phyloP scores from a whole-genome alignment of 805 yeast species.

The Saccharomyces paradoxus region DNA sequence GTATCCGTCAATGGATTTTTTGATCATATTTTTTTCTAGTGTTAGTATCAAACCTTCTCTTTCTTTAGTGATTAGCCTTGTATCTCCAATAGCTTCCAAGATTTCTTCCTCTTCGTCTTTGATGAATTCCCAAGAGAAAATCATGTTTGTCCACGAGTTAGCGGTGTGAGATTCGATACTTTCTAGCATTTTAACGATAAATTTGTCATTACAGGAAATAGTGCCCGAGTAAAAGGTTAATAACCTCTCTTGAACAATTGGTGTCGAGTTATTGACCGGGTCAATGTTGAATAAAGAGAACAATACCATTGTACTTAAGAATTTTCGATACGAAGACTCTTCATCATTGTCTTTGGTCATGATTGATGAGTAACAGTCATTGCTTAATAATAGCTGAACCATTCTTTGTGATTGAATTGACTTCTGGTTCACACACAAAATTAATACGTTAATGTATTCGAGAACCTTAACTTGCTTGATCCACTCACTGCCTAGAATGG shows the following conservation, averaged over 20 bases:
- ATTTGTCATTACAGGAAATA: conserved; percentile 47
- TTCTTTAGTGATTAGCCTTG: conserved; percentile 39
- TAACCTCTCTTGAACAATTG: conserved; percentile 41
- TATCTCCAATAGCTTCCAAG: conserved; percentile 40
- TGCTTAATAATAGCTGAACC: conserved; percentile 57
- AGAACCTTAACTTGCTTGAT: conserved; percentile 34
- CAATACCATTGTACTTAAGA: conserved; percentile 40
- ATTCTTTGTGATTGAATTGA: conserved; percentile 41
- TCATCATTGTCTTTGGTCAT: conserved; percentile 26
- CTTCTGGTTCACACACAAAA: conserved; percentile 33
- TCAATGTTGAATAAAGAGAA: conserved; percentile 44
- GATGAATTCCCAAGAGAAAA: conserved; percentile 59
- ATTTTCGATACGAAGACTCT: conserved; percentile 27
- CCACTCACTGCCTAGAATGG: conserved; percentile 45
- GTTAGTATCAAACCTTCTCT: conserved; percentile 43
- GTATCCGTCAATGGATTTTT: conserved; percentile 39
- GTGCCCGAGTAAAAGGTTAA: conserved; percentile 58
- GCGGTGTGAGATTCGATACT: conserved; percentile 47
- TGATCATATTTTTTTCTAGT: conserved; percentile 42
- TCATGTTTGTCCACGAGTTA: conserved; percentile 57
- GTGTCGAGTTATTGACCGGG: conserved; percentile 38
- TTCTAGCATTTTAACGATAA: conserved; percentile 49
- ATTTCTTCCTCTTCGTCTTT: conserved; percentile 32
- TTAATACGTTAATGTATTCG: conserved; percentile 36
- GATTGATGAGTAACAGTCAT: conserved; percentile 31